Evolutionary conservation across 1,139 yeast genomes (phyloP).

Genomic region (Geotrichum macrosporum): DNA sequence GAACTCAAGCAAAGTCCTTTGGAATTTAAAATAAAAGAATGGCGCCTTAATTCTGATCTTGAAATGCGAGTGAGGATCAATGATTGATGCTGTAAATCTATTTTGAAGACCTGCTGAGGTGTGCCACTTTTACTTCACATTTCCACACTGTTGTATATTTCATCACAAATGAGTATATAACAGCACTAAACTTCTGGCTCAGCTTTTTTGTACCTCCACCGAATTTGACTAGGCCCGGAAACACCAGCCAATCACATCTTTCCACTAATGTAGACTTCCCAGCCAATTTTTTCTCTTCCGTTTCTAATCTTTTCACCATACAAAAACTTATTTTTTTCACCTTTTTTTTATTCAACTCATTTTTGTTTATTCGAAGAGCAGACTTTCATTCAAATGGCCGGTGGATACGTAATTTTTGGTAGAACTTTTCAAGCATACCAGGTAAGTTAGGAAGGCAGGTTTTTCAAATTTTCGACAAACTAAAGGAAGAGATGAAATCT

Average conservation of each 20-base stretch:
- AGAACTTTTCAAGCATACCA: conserved; percentile 70
- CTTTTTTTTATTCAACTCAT: neutral
- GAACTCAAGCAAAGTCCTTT: too few species aligned
- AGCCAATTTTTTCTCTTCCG: conserved; percentile 4
- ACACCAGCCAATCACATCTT: conserved; percentile 9
- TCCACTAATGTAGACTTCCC: neutral
- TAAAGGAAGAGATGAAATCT: too few species aligned
- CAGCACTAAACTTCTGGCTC: neutral
- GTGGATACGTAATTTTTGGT: conserved; percentile 75
- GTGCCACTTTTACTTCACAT: too few species aligned
- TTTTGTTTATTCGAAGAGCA: neutral
- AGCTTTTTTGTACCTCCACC: conserved; percentile 1
- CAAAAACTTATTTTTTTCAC: neutral
- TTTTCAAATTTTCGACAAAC: too few species aligned
- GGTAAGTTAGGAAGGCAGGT: too few species aligned
- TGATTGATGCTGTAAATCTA: too few species aligned
- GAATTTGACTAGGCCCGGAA: neutral
- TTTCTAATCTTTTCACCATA: conserved; percentile 8
- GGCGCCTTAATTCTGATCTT: too few species aligned
- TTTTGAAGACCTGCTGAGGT: too few species aligned
- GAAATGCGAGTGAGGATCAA: too few species aligned
- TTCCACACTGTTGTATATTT: too few species aligned
- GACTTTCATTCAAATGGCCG: conserved; percentile 57
- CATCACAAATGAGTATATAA: conserved; percentile 4
- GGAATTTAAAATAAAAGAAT: too few species aligned